phyloP scores from a whole-genome alignment of 352 stramenopile species.

The Phytophthora citrophthora region DNA sequence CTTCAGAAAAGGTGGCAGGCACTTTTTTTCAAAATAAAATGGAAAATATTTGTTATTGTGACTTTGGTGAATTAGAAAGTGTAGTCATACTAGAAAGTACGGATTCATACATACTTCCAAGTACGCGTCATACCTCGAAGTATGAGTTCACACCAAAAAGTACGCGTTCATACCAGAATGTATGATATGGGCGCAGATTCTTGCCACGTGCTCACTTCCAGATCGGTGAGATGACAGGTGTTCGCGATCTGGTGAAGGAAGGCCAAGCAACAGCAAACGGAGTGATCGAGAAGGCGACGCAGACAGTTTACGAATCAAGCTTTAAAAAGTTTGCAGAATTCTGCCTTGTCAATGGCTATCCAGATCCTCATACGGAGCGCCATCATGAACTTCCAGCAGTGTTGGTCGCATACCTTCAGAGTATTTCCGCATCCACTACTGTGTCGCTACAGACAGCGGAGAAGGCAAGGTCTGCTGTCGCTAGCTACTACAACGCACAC shows the following conservation, averaged over 20 bases:
- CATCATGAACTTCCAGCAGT: conserved; percentile 13
- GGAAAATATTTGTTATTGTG: no score
- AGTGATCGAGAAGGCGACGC: conserved; percentile 8
- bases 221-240: neutral
- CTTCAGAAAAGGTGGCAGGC: no score
- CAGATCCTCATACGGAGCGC: conserved; percentile 3
- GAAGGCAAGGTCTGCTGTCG: neutral
- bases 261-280: neutral
- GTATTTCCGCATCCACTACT: conserved; percentile 7
- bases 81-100: no score
- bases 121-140: no score
- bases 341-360: neutral
- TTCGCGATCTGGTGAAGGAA: neutral
- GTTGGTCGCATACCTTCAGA: conserved; percentile 7
- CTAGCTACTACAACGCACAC: conserved; percentile 7
- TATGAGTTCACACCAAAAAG: no score
- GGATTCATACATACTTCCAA: no score
- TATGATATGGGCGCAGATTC: no score
- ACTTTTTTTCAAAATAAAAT: no score
- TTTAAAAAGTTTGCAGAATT: conserved; percentile 12
- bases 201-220: no score
- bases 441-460: neutral
- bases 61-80: no score
- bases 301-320: conserved; percentile 12
- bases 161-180: no score